Evolutionary conservation across 306 rosid genomes (phyloP), one percentile per base, ranked within the genome.

Genomic region (Quercus ilex): DNA sequence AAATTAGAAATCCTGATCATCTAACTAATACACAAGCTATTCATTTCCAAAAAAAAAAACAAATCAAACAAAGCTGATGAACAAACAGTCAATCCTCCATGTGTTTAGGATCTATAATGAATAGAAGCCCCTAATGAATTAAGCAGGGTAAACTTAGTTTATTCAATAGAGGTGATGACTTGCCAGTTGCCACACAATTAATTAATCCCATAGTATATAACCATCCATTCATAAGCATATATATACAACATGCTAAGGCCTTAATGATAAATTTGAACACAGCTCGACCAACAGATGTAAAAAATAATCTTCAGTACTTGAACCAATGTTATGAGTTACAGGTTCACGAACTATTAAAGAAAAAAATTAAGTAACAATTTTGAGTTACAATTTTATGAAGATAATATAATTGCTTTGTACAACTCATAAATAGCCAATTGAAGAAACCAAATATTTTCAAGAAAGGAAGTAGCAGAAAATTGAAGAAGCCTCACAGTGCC

Each of bases 401-500:
- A 28, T 8, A 12, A 59, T 59, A 58, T 0, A 59, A 70, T 21
- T 59, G 25, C 52, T 41, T 23, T 76, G 74, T 70, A 65, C 55
- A 77, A 64, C 68, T 5, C 55, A 67, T 7, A 69, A 20, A 13
- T 19, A 76, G 13, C 53, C n/a, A 79, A 21, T 79, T 55, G 38
- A 79, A 71, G 52, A 49, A 71, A 28, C 67, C 60, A 76, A 68
- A 63, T 63, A 71, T 62, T 70, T 74, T 81, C 74, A 57, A 74
- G 56, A 26, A 49, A 79, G 41, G 72, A 13, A 67, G 14, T 1
- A 85, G 26, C 26, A 70, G 43, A 78, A 74, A 75, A 56, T 2
- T 8, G 75, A 74, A 49, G 84, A 71, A 77, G 77, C 60, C 98
- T 89, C 80, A 95, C 99, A 19, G 88, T 84, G 94, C 88, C 91